Conservation (phyloP, 2,329 filamentous ascomycete species). For the Fusarium torulosum region DNA sequence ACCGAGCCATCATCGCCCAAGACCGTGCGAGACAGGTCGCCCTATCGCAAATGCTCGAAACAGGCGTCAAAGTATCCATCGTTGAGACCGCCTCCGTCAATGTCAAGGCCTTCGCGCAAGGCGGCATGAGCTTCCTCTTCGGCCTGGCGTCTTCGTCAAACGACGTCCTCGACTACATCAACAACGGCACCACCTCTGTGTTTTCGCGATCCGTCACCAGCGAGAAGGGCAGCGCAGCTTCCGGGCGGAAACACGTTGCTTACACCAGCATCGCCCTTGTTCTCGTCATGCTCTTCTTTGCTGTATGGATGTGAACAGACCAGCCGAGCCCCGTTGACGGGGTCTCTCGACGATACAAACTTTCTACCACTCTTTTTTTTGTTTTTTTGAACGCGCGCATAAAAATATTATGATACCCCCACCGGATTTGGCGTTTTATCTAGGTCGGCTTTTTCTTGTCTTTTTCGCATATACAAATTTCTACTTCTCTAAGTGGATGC, state of each 20-base stretch:
- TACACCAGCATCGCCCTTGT: constrained; percentile 48
- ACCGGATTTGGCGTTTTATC: constrained; percentile 45
- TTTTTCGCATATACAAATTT: constrained; percentile 30
- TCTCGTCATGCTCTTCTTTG: constrained; percentile 48
- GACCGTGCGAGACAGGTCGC: constrained; percentile 82
- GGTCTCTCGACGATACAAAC: constrained; percentile 6
- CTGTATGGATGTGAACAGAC: constrained; percentile 46
- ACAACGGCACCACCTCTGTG: constrained; percentile 87
- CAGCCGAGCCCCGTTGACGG: constrained; percentile 2
- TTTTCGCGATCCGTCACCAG: constrained; percentile 82
- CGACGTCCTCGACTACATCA: constrained; percentile 85
- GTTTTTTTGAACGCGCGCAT: constrained; percentile 25
- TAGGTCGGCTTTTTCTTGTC: constrained; percentile 36
- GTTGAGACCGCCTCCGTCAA: constrained; percentile 80
- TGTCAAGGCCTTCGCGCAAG: constrained; percentile 81
- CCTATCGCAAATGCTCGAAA: constrained; percentile 85
- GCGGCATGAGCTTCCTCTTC: constrained; percentile 85
- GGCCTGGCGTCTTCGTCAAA: constrained; percentile 81
- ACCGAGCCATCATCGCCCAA: constrained; percentile 79
- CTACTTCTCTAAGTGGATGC: constrained; percentile 15
- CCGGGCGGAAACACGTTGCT: constrained; percentile 48
- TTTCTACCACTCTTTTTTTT: constrained; percentile 20
- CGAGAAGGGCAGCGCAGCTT: constrained; percentile 72
- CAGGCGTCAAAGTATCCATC: constrained; percentile 89
- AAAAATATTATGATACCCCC: constrained; percentile 46